Base-by-base conservation (phyloP, 441 rosid species). In the Daphne laureola region DNA sequence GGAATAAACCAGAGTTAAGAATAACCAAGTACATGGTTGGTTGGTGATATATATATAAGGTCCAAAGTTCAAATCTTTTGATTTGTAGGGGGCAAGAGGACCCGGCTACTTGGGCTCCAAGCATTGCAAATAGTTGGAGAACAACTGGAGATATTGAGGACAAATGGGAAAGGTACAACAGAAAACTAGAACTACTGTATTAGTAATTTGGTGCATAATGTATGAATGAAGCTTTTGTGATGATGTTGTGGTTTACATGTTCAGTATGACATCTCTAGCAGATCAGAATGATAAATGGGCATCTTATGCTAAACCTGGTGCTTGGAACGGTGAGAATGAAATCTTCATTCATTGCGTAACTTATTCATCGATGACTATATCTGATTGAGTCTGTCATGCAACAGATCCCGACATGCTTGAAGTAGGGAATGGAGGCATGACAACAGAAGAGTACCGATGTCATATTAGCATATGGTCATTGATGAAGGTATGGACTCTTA, bases 341-440 rank as follows among this genome's bases (percentile, higher is more conserved):
- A n/a, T n/a, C 0, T 26, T 16, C 14, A 8, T 41, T 17, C 13
- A 46, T n/a, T 38, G 44, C 14, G 3, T 47, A 17, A 18, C 53
- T 25, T 7, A 50, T 13, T 26, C 14, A 26, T 35, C 7, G 26
- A 17, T 50, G 8, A 11, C 2, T 12, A 23, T 16, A 36, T 45
- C 36, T 27, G 46, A 5, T 57, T 18, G 38, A 16, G 2, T 16
- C 44, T 18, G 15, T 13, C 36, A 38, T 53, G 44, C 5, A 18
- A 44, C 57, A 65, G 70, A 61, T 27, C 69, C 70, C 0, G 67
- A 70, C 45, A 82, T 77, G 89, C 71, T 82, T 40, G 86, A 82
- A 69, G 80, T 82, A 2, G 86, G 89, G 21, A 82, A 82, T 14
- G 89, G 86, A 14, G 83, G 78, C 46, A 82, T 79, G 89, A 75